These are phyloP conservation scores for Phaseolus coccineus DNA, from an alignment of 331 rosid genomes.

Conservation along the genomic window DNA sequence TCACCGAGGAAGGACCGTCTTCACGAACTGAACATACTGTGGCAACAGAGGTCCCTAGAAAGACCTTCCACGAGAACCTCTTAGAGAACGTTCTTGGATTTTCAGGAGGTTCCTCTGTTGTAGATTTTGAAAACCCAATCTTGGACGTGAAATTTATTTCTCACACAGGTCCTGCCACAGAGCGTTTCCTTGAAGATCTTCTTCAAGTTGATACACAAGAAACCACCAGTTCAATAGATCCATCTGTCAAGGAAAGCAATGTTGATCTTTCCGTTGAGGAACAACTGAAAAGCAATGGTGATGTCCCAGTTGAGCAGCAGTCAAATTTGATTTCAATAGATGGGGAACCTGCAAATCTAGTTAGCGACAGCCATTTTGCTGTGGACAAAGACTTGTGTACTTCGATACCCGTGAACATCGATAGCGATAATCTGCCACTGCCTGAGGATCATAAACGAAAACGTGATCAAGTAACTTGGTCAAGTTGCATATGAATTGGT, in stretches of 20 bases:
- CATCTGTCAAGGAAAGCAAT: slow-evolving; percentile 43
- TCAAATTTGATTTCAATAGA: slow-evolving; percentile 62
- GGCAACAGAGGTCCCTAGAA: slow-evolving; percentile 44
- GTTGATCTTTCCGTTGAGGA: slow-evolving; percentile 25
- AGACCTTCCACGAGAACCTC: slow-evolving; percentile 49
- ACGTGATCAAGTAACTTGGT: slow-evolving; percentile 49
- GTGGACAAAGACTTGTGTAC: slow-evolving; percentile 54
- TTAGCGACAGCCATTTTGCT: slow-evolving; percentile 41
- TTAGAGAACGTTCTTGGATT: slow-evolving; percentile 69
- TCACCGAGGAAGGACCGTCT: slow-evolving; percentile 32
- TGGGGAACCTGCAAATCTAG: slow-evolving; percentile 41
- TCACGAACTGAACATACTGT: slow-evolving; percentile 32
- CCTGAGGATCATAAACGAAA: slow-evolving; percentile 46
- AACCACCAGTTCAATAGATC: slow-evolving; percentile 39
- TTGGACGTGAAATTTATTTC: slow-evolving; percentile 78
- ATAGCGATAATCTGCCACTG: slow-evolving; percentile 47
- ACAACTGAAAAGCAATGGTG: slow-evolving; percentile 40
- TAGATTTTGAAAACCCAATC: slow-evolving; percentile 68
- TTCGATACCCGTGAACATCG: slow-evolving; percentile 44
- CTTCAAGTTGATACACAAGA: slow-evolving; percentile 53
- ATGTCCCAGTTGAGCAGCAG: slow-evolving; percentile 40
- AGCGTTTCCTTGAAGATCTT: slow-evolving; percentile 64
- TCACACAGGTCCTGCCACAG: slow-evolving; percentile 34
- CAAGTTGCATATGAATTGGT: slow-evolving; percentile 63
- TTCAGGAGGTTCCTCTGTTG: slow-evolving; percentile 53